Conservation (phyloP, 2,329 filamentous ascomycete genomes). For the Microsporum ferrugineum region DNA sequence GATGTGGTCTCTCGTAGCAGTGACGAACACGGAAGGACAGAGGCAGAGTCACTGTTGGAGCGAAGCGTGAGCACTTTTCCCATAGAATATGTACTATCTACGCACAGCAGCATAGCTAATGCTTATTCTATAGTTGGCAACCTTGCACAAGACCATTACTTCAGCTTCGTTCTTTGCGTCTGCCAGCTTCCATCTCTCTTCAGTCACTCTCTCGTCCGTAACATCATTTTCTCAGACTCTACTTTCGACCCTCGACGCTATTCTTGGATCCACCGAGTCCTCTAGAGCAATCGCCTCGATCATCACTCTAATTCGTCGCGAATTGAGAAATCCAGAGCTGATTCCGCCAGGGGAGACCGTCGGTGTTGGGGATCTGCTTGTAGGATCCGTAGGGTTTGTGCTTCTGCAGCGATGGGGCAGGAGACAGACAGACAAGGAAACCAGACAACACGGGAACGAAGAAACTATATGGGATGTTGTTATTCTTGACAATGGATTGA, state of each 20-base stretch:
- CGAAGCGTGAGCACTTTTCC: conserved; percentile 29
- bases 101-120: not conserved
- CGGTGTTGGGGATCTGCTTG: conserved; percentile 34
- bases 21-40: conserved; percentile 34
- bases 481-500: conserved; percentile 36
- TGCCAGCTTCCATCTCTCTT: conserved; percentile 36
- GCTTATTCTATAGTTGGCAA: conserved; percentile 28
- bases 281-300: conserved; percentile 39
- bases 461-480: conserved; percentile 39
- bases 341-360: conserved; percentile 25
- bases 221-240: conserved; percentile 35
- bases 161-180: conserved; percentile 39
- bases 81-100: not conserved
- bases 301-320: conserved; percentile 36
- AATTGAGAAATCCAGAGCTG: conserved; percentile 31
- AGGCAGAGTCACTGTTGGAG: conserved; percentile 37
- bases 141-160: conserved; percentile 35
- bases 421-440: conserved; percentile 32
- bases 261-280: conserved; percentile 39
- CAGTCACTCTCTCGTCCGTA: conserved; percentile 33
- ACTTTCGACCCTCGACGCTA: conserved; percentile 36
- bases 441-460: conserved; percentile 32
- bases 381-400: conserved; percentile 36
- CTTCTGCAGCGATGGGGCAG: conserved; percentile 38
- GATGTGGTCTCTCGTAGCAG: conserved; percentile 37